Evolutionary conservation across 495 filamentous ascomycete species (phyloP), one percentile per base, ranked within the genome.

Genomic region (Cercophora sp.): DNA sequence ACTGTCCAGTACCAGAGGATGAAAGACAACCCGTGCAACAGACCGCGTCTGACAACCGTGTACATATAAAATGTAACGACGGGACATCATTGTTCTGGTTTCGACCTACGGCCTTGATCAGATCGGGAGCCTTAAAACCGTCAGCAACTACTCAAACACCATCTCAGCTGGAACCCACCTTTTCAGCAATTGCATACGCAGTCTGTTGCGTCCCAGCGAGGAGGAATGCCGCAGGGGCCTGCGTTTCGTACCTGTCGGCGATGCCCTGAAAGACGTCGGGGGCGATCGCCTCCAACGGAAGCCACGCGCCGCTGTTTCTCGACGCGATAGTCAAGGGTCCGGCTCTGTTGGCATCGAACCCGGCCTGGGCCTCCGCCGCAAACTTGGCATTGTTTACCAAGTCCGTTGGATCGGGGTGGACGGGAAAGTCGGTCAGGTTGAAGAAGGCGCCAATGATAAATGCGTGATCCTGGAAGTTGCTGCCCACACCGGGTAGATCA

Each of bases 381-480:
- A 73, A 71, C 8, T 65, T 74, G 10, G 45, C 52, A 42, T 74
- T 70, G 20, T 31, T 41, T n/a, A 64, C 59, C 53, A 66, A 61
- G 50, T 67, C 65, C 18, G 53, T 37, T 9, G 59, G 58, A n/a
- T 56, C 57, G 20, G 63, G 67, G 35, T 61, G 58, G 23, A 56
- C 43, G 16, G 60, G 63, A 35, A 67, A 71, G 11, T 60, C 68
- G 22, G 52, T 40, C 2, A 70, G 54, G 19, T 61, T 49, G 36
- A 69, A 62, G n/a, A 26, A 45, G 16, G 56, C 65, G 22, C 62
- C 66, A 4, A 70, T 20, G 0, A 13, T 48, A 59, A 70, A 69
- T 1, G 66, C 52, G 46, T 81, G 78, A 54, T 83, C 80, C 47
- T 83, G 79, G 45, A 82, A 74, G 50, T 83, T 80, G 49, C 71